These are phyloP conservation scores for Alternaria novae-zelandiae DNA, from an alignment of 2,329 filamentous ascomycete genomes.

Conservation along the genomic window DNA sequence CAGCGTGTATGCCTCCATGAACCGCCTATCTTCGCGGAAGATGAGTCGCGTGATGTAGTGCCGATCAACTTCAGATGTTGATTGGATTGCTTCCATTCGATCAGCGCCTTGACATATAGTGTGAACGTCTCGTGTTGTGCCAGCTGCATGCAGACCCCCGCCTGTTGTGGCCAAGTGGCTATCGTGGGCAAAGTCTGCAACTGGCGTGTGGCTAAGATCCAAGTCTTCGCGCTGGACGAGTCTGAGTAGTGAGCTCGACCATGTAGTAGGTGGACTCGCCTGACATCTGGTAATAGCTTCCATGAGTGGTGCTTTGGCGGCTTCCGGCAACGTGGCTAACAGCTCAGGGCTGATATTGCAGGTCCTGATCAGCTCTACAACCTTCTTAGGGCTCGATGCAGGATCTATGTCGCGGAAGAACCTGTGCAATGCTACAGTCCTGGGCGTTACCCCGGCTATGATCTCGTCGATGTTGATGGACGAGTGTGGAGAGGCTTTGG, in stretches of 20 bases:
- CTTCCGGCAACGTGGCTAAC: constrained; percentile 84
- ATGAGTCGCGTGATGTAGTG: constrained; percentile 82
- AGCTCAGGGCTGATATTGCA: constrained; percentile 71
- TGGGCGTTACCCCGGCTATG: constrained; percentile 42
- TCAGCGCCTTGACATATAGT: constrained; percentile 75
- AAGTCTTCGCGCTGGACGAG: constrained; percentile 85
- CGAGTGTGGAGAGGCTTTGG: constrained; percentile 46
- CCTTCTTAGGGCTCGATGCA: constrained; percentile 57
- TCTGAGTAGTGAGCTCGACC: constrained; percentile 73
- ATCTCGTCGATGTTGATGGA: constrained; percentile 46
- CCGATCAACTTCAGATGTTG: constrained; percentile 82
- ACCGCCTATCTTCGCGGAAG: constrained; percentile 88
- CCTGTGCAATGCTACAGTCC: constrained; percentile 72
- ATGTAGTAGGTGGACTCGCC: constrained; percentile 77
- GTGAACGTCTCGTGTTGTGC: constrained; percentile 69
- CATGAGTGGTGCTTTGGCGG: constrained; percentile 78
- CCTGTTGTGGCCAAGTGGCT: constrained; percentile 26
- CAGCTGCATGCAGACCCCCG: constrained; percentile 18
- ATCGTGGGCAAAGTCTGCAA: constrained; percentile 30
- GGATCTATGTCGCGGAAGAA: constrained; percentile 64
- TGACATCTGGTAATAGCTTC: constrained; percentile 88
- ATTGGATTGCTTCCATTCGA: constrained; percentile 70
- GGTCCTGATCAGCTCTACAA: constrained; percentile 75
- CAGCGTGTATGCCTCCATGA: constrained; percentile 82
- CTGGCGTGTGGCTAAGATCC: constrained; percentile 48